phyloP scores from a whole-genome alignment of 2,329 filamentous ascomycete species.

The Calonectria crousiana region DNA sequence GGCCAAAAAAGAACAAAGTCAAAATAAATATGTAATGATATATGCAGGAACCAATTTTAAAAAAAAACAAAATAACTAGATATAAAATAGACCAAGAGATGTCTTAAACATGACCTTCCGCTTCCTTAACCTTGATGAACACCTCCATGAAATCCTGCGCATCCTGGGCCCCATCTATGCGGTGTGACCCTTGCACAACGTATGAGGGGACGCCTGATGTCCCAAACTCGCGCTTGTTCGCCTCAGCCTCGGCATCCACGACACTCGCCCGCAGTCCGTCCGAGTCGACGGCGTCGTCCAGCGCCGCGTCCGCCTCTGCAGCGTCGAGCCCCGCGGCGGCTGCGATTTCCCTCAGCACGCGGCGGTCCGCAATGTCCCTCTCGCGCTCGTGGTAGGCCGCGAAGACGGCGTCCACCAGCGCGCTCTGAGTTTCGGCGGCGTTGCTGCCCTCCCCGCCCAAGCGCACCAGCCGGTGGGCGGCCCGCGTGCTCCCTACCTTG shows the following conservation, averaged over 20 bases:
- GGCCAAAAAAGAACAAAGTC: neutral
- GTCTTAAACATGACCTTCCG: neutral
- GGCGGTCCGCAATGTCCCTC: slow-evolving; percentile 44
- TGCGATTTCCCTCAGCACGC: slow-evolving; percentile 39
- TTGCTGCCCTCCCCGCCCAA: slow-evolving; percentile 28
- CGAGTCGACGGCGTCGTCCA: slow-evolving; percentile 1
- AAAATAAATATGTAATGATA: slow-evolving; percentile 4
- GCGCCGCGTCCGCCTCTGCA: slow-evolving; percentile 25
- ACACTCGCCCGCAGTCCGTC: neutral
- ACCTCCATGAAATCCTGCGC: slow-evolving; percentile 30
- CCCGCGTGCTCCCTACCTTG: slow-evolving; percentile 49
- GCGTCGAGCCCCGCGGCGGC: slow-evolving; percentile 33
- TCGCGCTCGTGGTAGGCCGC: slow-evolving; percentile 47
- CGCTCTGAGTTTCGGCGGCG: slow-evolving; percentile 25
- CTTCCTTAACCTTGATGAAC: slow-evolving; percentile 34
- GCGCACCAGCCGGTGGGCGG: slow-evolving; percentile 51
- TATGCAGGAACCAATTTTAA: neutral
- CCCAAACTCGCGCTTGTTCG: slow-evolving; percentile 6
- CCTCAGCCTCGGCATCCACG: slow-evolving; percentile 31
- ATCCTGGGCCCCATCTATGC: slow-evolving; percentile 29
- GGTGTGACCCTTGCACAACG: slow-evolving; percentile 28
- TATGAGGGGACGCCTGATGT: slow-evolving; percentile 34
- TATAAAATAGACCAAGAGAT: neutral
- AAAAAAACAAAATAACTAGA: neutral
- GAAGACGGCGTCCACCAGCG: slow-evolving; percentile 44